A percentile compares a stretch with the other conserved stretches of the same genome.
Evolutionary conservation across 768 basidiomycete genomes (phyloP).

Genomic region (Neoboletus subvelutipes): DNA sequence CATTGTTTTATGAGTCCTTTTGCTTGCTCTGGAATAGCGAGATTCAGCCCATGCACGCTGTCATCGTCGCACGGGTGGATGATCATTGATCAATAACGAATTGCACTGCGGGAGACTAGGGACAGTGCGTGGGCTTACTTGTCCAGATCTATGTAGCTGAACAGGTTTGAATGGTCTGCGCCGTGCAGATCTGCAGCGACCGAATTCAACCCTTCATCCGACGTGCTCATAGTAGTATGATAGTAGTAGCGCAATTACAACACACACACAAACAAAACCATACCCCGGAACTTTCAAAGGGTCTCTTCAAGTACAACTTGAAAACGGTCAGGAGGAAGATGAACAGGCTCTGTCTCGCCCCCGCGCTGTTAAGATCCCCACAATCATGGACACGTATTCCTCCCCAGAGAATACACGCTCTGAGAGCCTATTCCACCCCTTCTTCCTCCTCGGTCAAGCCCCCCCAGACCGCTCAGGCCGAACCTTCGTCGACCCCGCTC

Average conservation of each 20-base stretch:
- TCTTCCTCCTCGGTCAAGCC: conserved; percentile 11
- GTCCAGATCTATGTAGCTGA: conserved; percentile 59
- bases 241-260: neutral
- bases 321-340: conserved; percentile 11
- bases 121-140: conserved; percentile 42
- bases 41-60: conserved; percentile 79
- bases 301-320: neutral
- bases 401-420: neutral
- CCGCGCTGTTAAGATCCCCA: conserved; percentile 13
- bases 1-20: conserved; percentile 78
- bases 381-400: conserved; percentile 4
- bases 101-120: neutral
- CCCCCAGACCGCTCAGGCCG: neutral
- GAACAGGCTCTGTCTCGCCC: conserved; percentile 25
- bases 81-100: conserved; percentile 3
- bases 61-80: neutral
- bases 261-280: conserved; percentile 19
- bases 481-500: conserved; percentile 3
- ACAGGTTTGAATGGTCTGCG: conserved; percentile 55
- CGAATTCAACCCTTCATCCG: conserved; percentile 37
- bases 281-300: conserved; percentile 14
- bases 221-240: conserved; percentile 12
- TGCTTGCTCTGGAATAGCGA: conserved; percentile 79
- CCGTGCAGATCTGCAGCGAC: conserved; percentile 46
- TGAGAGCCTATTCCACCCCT: conserved; percentile 20